phyloP scores from a whole-genome alignment of 2,329 filamentous ascomycete species.

The Diaporthe aspalathi region DNA sequence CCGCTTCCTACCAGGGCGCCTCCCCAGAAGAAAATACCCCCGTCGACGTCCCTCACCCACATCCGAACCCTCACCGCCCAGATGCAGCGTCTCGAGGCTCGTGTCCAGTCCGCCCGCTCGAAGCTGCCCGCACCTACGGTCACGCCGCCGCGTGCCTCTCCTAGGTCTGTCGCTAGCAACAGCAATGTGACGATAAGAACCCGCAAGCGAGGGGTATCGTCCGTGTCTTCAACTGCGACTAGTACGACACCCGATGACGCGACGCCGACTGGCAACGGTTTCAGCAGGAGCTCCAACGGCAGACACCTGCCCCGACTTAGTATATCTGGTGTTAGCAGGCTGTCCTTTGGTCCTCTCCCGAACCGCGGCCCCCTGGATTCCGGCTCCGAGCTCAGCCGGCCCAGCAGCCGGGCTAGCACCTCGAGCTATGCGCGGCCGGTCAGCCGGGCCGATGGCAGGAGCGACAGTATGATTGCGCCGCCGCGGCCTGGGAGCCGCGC shows the following conservation, averaged over 20 bases:
- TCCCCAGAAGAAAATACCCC: constrained; percentile 61
- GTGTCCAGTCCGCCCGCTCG: constrained; percentile 90
- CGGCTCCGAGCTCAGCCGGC: constrained; percentile 67
- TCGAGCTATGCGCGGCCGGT: constrained; percentile 65
- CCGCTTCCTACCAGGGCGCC: constrained; percentile 57
- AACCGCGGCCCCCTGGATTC: constrained; percentile 61
- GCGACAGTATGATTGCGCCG: constrained; percentile 56
- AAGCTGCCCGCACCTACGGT: constrained; percentile 85
- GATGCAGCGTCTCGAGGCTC: constrained; percentile 95
- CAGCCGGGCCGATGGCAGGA: constrained; percentile 60
- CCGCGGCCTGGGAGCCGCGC: constrained; percentile 74
- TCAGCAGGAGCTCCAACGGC: constrained; percentile 45
- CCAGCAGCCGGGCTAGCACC: constrained; percentile 78
- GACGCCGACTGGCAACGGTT: constrained; percentile 57
- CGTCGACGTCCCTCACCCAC: constrained; percentile 83
- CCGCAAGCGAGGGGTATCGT: constrained; percentile 74
- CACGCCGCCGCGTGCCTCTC: constrained; percentile 85
- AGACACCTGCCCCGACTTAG: constrained; percentile 70
- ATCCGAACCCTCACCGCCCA: constrained; percentile 94
- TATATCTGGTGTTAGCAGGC: constrained; percentile 70
- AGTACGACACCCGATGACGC: constrained; percentile 60
- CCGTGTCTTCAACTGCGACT: constrained; percentile 58
- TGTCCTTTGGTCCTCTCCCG: constrained; percentile 68
- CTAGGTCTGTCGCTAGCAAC: constrained; percentile 62
- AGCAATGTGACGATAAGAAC: constrained; percentile 71